Evolutionary conservation across 129 eudicot genomes (phyloP).

Genomic region (Cynara cardunculus): DNA sequence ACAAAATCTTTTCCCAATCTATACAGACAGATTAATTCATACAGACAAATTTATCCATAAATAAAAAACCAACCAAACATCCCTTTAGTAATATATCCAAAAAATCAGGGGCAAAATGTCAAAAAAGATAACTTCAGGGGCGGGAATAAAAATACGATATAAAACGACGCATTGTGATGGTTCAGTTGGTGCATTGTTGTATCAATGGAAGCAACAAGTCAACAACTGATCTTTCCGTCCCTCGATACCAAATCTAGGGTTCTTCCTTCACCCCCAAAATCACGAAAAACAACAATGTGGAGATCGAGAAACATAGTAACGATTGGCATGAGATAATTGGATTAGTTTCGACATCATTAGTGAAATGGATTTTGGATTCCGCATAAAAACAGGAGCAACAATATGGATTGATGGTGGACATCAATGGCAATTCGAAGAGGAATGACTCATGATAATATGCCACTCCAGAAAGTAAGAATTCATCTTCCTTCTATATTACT

Average conservation of each 20-base stretch:
- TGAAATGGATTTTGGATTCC: conserved; percentile 42
- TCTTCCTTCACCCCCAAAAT: neutral
- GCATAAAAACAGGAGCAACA: conserved; percentile 48
- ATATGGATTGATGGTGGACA: conserved; percentile 61
- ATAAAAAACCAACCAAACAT: too few species aligned
- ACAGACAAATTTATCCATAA: too few species aligned
- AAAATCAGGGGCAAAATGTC: neutral
- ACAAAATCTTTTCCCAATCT: too few species aligned
- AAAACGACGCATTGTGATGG: neutral
- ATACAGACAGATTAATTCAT: too few species aligned
- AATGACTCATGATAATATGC: neutral
- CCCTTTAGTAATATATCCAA: too few species aligned
- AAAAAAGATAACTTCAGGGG: neutral
- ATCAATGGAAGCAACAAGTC: neutral
- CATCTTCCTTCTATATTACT: neutral
- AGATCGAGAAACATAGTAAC: conserved; percentile 2
- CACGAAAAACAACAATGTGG: conserved; percentile 13
- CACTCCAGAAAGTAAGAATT: neutral
- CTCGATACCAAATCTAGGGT: neutral
- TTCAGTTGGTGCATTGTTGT: neutral
- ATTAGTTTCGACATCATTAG: conserved; percentile 14
- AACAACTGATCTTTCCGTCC: neutral
- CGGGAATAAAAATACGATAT: neutral
- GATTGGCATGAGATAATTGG: neutral
- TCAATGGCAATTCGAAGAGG: conserved; percentile 21